A percentile compares a stretch with the other conserved stretches of the same genome.
These are phyloP conservation scores for Malassezia nana DNA, from an alignment of 1,284 basidiomycete species.

Conservation along the genomic window DNA sequence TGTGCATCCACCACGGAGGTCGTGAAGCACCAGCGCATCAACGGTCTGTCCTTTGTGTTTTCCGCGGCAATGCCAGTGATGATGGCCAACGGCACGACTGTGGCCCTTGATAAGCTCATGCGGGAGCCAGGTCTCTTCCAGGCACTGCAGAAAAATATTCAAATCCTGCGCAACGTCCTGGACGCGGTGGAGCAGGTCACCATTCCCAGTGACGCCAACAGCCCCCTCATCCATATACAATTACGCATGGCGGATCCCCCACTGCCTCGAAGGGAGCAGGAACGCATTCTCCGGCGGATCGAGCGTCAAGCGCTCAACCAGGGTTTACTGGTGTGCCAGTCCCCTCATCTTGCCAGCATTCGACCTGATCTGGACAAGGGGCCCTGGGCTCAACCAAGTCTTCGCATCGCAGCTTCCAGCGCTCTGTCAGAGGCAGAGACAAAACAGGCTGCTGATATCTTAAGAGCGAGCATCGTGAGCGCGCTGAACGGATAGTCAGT, in stretches of 20 bases:
- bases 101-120: conserved; percentile 67
- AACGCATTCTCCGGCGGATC: conserved; percentile 31
- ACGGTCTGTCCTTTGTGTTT: conserved; percentile 88
- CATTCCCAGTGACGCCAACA: conserved; percentile 72
- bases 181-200: conserved; percentile 65
- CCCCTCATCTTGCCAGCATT: conserved; percentile 35
- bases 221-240: conserved; percentile 78
- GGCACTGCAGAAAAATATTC: conserved; percentile 70
- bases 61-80: conserved; percentile 88
- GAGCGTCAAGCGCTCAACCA: conserved; percentile 35
- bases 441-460: conserved; percentile 69
- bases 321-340: conserved; percentile 30
- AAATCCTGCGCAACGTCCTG: conserved; percentile 64
- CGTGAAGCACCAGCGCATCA: conserved; percentile 88
- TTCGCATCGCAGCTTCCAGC: conserved; percentile 69
- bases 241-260: conserved; percentile 50
- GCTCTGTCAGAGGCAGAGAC: conserved; percentile 77
- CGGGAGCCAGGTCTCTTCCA: conserved; percentile 60
- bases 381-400: conserved; percentile 58
- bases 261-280: conserved; percentile 31
- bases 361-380: conserved; percentile 30
- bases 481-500: conserved; percentile 48
- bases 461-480: conserved; percentile 68
- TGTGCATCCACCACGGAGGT: conserved; percentile 79
- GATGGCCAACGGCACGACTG: conserved; percentile 73